Percentiles rank a stretch among this genome's conserved stretches.
These are phyloP conservation scores for Moringa oleifera DNA, from an alignment of 345 rosid genomes.

Conservation along the genomic window DNA sequence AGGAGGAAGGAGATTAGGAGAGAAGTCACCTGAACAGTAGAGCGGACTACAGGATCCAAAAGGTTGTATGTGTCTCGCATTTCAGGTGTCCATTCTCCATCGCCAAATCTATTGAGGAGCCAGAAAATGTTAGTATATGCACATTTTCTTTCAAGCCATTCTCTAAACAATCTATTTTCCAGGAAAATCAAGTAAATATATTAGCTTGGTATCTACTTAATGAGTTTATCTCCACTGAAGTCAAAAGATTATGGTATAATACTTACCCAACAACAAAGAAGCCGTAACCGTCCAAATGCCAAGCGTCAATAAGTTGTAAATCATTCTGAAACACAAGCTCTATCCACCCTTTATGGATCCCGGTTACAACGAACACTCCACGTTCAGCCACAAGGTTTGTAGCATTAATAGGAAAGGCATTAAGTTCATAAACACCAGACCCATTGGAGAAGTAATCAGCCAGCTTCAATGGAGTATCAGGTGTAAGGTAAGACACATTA, in stretches of 20 bases:
- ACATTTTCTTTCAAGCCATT: too few species aligned
- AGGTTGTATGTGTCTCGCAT: slow-evolving; percentile 41
- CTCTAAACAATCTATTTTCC: too few species aligned
- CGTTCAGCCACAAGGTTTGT: slow-evolving; percentile 10
- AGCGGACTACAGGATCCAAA: slow-evolving; percentile 58
- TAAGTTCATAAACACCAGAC: slow-evolving; percentile 29
- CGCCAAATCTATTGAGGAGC: slow-evolving; percentile 31
- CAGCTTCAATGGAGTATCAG: slow-evolving; percentile 51
- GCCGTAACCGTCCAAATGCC: slow-evolving; percentile 61
- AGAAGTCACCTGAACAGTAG: slow-evolving; percentile 47
- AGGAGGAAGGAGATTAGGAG: too few species aligned
- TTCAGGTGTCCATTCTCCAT: slow-evolving; percentile 50
- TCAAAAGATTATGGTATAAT: not conserved
- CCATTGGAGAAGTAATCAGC: slow-evolving; percentile 35
- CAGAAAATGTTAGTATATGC: not conserved
- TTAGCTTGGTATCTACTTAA: too few species aligned
- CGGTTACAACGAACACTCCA: slow-evolving; percentile 40
- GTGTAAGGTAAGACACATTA: slow-evolving; percentile 38
- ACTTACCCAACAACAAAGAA: slow-evolving; percentile 51
- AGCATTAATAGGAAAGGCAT: slow-evolving; percentile 26
- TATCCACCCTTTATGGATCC: slow-evolving; percentile 39
- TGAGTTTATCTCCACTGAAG: not conserved
- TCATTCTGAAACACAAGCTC: slow-evolving; percentile 46
- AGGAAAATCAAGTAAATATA: too few species aligned
- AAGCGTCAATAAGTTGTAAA: slow-evolving; percentile 28